These are phyloP conservation scores for Penicillium sp. DNA, from an alignment of 2,329 filamentous ascomycete genomes.

Conservation along the genomic window DNA sequence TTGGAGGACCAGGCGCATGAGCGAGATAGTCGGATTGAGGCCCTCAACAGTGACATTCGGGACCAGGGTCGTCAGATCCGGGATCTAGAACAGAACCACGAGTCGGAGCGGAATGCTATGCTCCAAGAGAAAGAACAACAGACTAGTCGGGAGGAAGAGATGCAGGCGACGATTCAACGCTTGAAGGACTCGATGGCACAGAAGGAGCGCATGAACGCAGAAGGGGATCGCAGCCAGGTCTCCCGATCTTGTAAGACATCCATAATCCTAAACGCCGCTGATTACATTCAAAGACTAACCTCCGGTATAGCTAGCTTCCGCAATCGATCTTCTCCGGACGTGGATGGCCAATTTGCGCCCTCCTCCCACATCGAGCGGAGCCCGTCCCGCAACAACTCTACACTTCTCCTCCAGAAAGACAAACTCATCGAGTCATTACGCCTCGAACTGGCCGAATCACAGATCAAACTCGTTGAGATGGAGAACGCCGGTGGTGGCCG, in stretches of 20 bases:
- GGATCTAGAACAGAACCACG: constrained; percentile 90
- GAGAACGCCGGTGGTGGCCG: constrained; percentile 89
- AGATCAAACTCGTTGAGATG: constrained; percentile 91
- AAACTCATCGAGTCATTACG: constrained; percentile 90
- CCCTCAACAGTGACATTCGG: constrained; percentile 77
- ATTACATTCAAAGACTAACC: constrained; percentile 20
- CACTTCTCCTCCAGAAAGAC: constrained; percentile 90
- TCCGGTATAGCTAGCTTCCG: constrained; percentile 40
- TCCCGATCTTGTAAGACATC: constrained; percentile 51
- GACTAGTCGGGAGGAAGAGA: constrained; percentile 77
- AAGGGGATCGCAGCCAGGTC: constrained; percentile 50
- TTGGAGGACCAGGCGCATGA: constrained; percentile 87
- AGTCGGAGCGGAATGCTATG: constrained; percentile 81
- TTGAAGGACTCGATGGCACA: constrained; percentile 86
- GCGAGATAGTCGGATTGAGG: constrained; percentile 77
- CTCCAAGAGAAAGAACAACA: constrained; percentile 91
- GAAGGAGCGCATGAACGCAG: constrained; percentile 58
- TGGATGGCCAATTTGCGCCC: constrained; percentile 82
- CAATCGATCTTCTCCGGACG: constrained; percentile 58
- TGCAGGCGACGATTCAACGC: constrained; percentile 84
- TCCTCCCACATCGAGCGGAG: constrained; percentile 80
- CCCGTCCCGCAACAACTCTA: constrained; percentile 85
- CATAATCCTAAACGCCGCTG: not conserved
- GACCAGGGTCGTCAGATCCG: constrained; percentile 79
- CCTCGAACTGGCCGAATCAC: constrained; percentile 87